Conservation (phyloP, 495 filamentous ascomycete genomes). For the Aspergillus steynii region DNA sequence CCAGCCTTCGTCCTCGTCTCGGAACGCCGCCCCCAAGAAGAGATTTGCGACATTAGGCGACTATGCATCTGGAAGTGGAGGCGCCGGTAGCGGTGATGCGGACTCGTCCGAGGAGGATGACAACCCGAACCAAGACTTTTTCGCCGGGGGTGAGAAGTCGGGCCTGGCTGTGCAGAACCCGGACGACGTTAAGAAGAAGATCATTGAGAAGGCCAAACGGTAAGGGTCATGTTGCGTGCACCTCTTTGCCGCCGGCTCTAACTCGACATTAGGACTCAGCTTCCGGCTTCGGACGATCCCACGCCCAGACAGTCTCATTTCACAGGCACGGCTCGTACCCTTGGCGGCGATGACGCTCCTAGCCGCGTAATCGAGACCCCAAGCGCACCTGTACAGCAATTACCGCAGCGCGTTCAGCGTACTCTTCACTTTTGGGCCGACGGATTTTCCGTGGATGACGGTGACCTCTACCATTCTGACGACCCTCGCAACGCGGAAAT, state of each 20-base stretch:
- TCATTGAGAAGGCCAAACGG: conserved; percentile 80
- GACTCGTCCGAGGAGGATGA: conserved; percentile 64
- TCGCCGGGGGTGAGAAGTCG: conserved; percentile 95
- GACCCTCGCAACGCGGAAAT: conserved; percentile 83
- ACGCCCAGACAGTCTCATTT: conserved; percentile 62
- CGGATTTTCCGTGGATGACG: conserved; percentile 94
- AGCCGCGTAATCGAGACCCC: conserved; percentile 72
- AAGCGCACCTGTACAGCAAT: conserved; percentile 40
- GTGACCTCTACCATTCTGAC: conserved; percentile 83
- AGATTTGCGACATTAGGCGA: conserved; percentile 60
- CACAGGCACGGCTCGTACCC: conserved; percentile 76
- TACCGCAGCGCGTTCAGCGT: conserved; percentile 57
- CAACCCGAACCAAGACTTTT: conserved; percentile 73
- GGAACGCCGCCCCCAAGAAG: conserved; percentile 42
- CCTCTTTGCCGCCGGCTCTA: conserved; percentile 2
- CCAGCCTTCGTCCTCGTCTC: conserved; percentile 30
- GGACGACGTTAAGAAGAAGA: conserved; percentile 68
- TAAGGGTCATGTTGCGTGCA: conserved; percentile 37
- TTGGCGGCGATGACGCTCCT: conserved; percentile 87
- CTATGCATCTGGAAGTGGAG: conserved; percentile 34
- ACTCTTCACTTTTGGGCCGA: conserved; percentile 89
- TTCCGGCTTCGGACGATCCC: conserved; percentile 57
- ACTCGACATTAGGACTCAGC: conserved; percentile 51
- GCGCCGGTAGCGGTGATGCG: conserved; percentile 45
- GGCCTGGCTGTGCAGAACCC: conserved; percentile 95